Evolutionary conservation across 176 grass and related monocot species (phyloP), one percentile per base, ranked within the genome.

Genomic region (Carex myosuroides): DNA sequence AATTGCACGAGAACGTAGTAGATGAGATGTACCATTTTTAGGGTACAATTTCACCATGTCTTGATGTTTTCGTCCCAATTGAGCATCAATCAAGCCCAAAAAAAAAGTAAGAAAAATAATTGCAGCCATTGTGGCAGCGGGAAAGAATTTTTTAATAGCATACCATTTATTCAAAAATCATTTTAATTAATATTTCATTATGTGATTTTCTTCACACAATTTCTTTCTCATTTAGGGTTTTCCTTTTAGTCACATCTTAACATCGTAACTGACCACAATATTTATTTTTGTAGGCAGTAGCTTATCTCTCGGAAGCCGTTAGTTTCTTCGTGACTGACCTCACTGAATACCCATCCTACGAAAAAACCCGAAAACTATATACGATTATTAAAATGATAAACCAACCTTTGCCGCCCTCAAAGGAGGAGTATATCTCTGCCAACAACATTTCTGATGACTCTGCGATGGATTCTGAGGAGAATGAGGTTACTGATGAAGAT

Each of bases 401-500:
- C 80, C 41, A 68, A 77, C 14, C 73, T 12, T 78, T 87, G 78
- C 66, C 82, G 82, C 89, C 84, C 16, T 83, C 87, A 72, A 97
- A 82, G 82, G 90, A 94, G 62, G 92, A 90, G 86, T 89, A 79
- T 64, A 92, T 88, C 63, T 94, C 92, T 9, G 81, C 77, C 32
- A 87, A 92, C 26, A 57, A 81, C 79, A 64, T 81, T 73, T 95
- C 89, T 85, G 91, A 95, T 84, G 85, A 86, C 74, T 77, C 73
- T 77, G 80, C 71, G 68, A 92, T 82, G 79, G 89, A 99, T 90
- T 69, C 83, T 71, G 91, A 89, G 85, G 90, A 88, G 70, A 72
- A 86, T 13, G 91, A 92, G 87, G 84, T 90, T 48, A 93, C 89
- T 4, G 96, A 98, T 17, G 91, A 93, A 0, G 92, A 98, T 26